Evolutionary conservation across 73 alveolate species (phyloP).

Genomic region (Tetrahymena borealis): DNA sequence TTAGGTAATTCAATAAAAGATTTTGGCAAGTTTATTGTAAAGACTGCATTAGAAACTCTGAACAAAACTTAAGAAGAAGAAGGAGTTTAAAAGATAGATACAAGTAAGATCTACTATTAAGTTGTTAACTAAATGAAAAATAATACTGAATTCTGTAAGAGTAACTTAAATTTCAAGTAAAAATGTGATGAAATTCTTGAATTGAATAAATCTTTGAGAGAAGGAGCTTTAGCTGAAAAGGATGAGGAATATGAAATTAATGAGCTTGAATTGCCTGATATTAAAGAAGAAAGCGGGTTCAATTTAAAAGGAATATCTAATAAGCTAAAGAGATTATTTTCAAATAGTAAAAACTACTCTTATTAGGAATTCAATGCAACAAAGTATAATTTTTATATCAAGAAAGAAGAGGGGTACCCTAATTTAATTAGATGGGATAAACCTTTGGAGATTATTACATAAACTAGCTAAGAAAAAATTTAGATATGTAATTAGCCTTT

Average conservation of each 20-base stretch:
- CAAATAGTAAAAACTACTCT: not conserved
- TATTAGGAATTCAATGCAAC: not conserved
- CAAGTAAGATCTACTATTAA: slow-evolving; percentile 17
- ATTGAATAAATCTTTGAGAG: not conserved
- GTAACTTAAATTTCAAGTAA: not conserved
- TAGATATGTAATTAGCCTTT: not conserved
- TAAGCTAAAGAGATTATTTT: not conserved
- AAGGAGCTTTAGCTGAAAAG: not conserved
- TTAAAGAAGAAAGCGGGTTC: not conserved
- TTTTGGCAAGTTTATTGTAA: slow-evolving; percentile 24
- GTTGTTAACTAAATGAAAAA: slow-evolving; percentile 8
- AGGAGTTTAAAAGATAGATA: slow-evolving; percentile 13
- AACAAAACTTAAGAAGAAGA: slow-evolving; percentile 32
- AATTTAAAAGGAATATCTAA: not conserved
- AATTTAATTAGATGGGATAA: not conserved
- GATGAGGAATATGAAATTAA: not conserved
- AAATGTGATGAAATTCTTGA: not conserved
- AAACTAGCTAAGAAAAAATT: not conserved
- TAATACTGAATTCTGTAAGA: not conserved
- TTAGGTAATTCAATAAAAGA: not conserved
- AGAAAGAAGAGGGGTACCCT: not conserved
- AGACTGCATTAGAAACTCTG: not conserved
- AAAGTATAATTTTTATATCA: not conserved
- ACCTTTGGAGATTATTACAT: not conserved
- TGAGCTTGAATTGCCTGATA: not conserved